Evolutionary conservation across 257 asterid genomes (phyloP).

Genomic region (Solanum tarapatanum): DNA sequence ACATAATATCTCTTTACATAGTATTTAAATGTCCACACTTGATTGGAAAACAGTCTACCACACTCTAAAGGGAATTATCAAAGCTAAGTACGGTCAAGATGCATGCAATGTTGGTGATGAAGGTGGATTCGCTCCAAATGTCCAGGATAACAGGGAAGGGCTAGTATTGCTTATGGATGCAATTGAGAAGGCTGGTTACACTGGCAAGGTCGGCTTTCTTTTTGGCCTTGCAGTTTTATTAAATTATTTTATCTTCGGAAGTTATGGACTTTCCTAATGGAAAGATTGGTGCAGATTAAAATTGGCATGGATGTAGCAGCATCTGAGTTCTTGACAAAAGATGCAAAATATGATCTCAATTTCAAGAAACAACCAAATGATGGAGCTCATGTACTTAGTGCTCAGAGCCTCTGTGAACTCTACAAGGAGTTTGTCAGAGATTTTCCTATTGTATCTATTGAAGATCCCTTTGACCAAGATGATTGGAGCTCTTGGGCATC

Average conservation of each 20-base stretch:
- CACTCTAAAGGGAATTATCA: constrained; percentile 84
- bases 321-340: constrained; percentile 79
- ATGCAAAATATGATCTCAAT: constrained; percentile 84
- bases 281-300: constrained; percentile 53
- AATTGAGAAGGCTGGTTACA: constrained; percentile 89
- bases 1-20: neutral
- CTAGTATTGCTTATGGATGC: constrained; percentile 86
- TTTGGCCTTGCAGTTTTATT: neutral
- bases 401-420: constrained; percentile 64
- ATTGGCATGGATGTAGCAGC: constrained; percentile 99
- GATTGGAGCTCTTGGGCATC: constrained; percentile 95
- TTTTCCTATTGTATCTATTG: constrained; percentile 93
- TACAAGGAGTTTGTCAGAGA: constrained; percentile 76
- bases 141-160: constrained; percentile 96
- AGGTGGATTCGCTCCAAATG: constrained; percentile 99
- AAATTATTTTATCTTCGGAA: neutral
- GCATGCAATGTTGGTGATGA: constrained; percentile 99
- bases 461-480: constrained; percentile 99
- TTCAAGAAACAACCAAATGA: constrained; percentile 97
- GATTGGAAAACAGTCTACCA: constrained; percentile 63
- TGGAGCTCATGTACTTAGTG: constrained; percentile 78
- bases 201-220: constrained; percentile 52
- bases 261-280: neutral
- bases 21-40: neutral
- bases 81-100: constrained; percentile 95